A percentile compares a stretch with the other conserved stretches of the same genome.
Conservation (phyloP, 805 yeast genomes). For the Saccharomycopsis sp. region DNA sequence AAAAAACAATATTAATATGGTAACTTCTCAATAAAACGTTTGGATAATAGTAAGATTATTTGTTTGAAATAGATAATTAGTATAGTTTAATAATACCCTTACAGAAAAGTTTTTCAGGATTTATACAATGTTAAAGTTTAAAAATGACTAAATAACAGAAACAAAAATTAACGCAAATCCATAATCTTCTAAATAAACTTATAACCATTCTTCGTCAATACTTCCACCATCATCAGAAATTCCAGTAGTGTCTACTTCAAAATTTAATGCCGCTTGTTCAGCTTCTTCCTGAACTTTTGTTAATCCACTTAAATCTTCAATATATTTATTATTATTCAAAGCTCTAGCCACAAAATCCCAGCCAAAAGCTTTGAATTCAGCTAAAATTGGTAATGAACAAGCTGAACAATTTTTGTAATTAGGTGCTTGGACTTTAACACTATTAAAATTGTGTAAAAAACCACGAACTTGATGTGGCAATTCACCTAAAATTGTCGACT, state of each 20-base stretch:
- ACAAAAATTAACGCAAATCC: no score
- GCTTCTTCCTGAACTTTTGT: slow-evolving; percentile 62
- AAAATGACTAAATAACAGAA: neutral
- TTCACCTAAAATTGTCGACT: slow-evolving; percentile 42
- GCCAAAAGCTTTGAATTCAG: slow-evolving; percentile 39
- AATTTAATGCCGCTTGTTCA: slow-evolving; percentile 39
- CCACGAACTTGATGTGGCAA: slow-evolving; percentile 91
- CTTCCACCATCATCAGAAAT: slow-evolving; percentile 15
- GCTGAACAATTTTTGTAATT: slow-evolving; percentile 78
- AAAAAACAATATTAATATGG: no score
- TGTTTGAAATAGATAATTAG: no score
- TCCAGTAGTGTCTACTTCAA: slow-evolving; percentile 20
- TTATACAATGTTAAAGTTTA: neutral
- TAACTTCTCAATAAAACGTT: no score
- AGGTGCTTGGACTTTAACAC: slow-evolving; percentile 57
- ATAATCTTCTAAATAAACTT: no score
- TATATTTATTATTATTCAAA: slow-evolving; percentile 49
- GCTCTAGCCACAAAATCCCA: slow-evolving; percentile 80
- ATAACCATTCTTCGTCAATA: slow-evolving; percentile 19
- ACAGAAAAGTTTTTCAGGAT: no score
- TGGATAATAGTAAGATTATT: no score
- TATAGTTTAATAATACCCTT: no score
- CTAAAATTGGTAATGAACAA: slow-evolving; percentile 56
- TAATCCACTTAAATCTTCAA: slow-evolving; percentile 76
- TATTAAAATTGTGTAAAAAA: slow-evolving; percentile 55